Base-by-base conservation (phyloP, 2,329 filamentous ascomycete genomes). In the Neonectria sp. region DNA sequence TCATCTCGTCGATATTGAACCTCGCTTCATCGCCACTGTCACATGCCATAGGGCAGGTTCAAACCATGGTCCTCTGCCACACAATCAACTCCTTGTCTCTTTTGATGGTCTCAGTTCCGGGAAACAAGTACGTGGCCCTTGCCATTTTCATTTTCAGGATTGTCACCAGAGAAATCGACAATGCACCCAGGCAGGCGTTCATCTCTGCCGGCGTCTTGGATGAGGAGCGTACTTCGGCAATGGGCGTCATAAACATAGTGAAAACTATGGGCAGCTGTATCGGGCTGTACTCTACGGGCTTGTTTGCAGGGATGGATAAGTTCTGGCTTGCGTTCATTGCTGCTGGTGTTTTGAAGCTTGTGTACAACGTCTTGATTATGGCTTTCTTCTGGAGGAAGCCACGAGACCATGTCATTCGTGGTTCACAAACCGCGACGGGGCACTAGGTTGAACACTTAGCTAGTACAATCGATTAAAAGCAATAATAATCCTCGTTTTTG, bases 221-320 rank as follows among this genome's bases (percentile, higher is more conserved):
- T 3, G 55, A 62, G 1, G 72, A 74, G 15, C 69, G 72, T 6
- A 74, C 72, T 3, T 73, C 71, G 1, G 72, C 72, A 1, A 71
- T 74, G 72, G 72, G 72, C 2, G 72, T 74, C 3, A 53, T 74
- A 0, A 74, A 74, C 13, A 74, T 74, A n/a, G 71, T 73, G 9
- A 74, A 74, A 55, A 74, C 72, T 1, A 59, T 73, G 13, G 71
- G 71, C 7, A 71, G 68, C 17, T 73, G 71, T n/a, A 15, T 73
- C 2, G 72, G 72, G 2, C 21, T 74, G 15, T 74, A 74, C 2
- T n/a, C 69, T 0, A 74, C 72, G 0, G 72, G 72, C 0, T 17
- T 73, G 11, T 21, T 74, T 40, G 72, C 72, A 0, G 71, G 71
- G 0, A 15, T 71, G 24, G 66, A 74, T 21, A 48, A 74, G 43